Percentiles rank a stretch among this genome's conserved stretches.
These are phyloP conservation scores for Pontederia crassipes DNA, from an alignment of 176 grass and related monocot species.

Conservation along the genomic window DNA sequence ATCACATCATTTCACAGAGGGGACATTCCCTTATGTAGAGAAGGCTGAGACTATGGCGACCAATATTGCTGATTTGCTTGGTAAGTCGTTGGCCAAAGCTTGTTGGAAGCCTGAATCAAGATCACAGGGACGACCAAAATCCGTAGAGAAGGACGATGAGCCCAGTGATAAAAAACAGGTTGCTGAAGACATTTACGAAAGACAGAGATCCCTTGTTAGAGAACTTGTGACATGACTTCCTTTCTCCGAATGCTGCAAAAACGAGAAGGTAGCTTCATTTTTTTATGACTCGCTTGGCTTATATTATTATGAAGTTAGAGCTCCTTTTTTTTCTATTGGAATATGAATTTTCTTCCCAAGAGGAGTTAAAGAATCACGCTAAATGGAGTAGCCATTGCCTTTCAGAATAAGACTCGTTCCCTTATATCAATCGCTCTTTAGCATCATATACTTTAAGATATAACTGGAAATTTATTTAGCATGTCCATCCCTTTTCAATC, in stretches of 20 bases:
- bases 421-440: no score
- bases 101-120: constrained; percentile 87
- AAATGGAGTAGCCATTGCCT: no score
- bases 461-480: no score
- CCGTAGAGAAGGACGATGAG: constrained; percentile 20
- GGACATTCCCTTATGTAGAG: constrained; percentile 65
- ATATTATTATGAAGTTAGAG: no score
- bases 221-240: constrained; percentile 33
- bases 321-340: no score
- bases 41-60: constrained; percentile 78
- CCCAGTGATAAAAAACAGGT: constrained; percentile 19
- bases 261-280: no score
- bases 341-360: no score
- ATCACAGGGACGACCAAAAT: constrained; percentile 33
- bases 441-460: no score
- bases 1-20: constrained; percentile 77
- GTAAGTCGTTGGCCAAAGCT: constrained; percentile 59
- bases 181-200: constrained; percentile 23
- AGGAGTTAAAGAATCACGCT: no score
- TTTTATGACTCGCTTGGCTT: no score
- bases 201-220: constrained; percentile 33
- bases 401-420: no score
- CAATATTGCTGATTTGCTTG: constrained; percentile 76
- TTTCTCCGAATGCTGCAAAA: background rate
- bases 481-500: no score